Percentiles rank a stretch among this genome's conserved stretches.
These are phyloP conservation scores for Arthrobotrys sinensis DNA, from an alignment of 2,329 filamentous ascomycete genomes.

Conservation along the genomic window DNA sequence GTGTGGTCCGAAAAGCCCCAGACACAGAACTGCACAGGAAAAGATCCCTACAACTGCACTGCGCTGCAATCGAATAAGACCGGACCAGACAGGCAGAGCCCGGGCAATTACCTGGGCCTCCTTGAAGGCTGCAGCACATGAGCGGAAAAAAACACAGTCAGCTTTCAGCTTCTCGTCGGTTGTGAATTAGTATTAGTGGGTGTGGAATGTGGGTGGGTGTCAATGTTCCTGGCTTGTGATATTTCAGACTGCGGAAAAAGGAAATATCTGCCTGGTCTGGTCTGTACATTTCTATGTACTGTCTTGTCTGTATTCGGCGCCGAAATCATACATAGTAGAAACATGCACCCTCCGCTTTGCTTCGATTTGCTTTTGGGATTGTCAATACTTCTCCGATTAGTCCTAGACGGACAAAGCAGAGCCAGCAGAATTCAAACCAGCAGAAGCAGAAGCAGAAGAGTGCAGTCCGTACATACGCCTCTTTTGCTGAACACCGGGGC, in stretches of 20 bases:
- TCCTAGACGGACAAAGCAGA: conserved; percentile 39
- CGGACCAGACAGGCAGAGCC: conserved; percentile 45
- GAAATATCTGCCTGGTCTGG: conserved; percentile 15
- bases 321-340: conserved; percentile 57
- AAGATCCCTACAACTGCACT: conserved; percentile 56
- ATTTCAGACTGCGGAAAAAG: conserved; percentile 44
- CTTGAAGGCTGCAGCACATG: conserved; percentile 60
- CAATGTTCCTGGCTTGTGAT: conserved; percentile 60
- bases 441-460: conserved; percentile 17
- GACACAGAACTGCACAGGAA: too few species aligned
- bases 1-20: conserved; percentile 56
- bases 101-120: conserved; percentile 54
- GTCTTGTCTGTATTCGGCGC: too few species aligned
- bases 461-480: conserved; percentile 17
- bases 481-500: conserved; percentile 36
- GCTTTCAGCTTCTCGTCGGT: conserved; percentile 40
- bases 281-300: too few species aligned
- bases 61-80: conserved; percentile 47
- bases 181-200: conserved; percentile 38
- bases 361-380: conserved; percentile 56
- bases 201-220: conserved; percentile 50
- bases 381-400: conserved; percentile 59
- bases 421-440: conserved; percentile 3
- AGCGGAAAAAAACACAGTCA: conserved; percentile 58
- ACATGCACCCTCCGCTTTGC: conserved; percentile 25